Evolutionary conservation across 345 rosid species (phyloP).

Genomic region (Brassica cretica): DNA sequence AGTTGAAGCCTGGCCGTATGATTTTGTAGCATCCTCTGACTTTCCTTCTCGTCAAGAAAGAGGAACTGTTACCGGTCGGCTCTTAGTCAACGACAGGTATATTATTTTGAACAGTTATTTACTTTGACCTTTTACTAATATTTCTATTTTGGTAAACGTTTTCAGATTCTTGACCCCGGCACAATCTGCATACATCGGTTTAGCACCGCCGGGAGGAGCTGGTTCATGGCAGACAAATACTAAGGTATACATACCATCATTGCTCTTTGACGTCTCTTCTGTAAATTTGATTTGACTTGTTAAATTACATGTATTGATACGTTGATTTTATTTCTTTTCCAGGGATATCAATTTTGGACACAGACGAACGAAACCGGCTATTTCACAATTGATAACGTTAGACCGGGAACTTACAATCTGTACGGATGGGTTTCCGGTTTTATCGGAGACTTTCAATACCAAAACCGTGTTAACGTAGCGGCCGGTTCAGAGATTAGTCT

Average conservation of each 20-base stretch:
- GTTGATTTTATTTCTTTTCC: neutral
- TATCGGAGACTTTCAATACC: constrained; percentile 58
- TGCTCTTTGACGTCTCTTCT: neutral
- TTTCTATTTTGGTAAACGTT: neutral
- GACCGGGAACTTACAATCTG: constrained; percentile 63
- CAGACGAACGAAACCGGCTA: constrained; percentile 53
- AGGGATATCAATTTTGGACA: constrained; percentile 95
- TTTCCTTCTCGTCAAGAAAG: constrained; percentile 46
- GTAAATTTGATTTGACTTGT: neutral
- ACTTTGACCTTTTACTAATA: neutral
- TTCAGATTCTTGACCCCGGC: constrained; percentile 39
- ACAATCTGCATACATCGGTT: constrained; percentile 64
- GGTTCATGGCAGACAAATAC: constrained; percentile 87
- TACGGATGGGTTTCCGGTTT: constrained; percentile 78
- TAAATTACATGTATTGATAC: neutral
- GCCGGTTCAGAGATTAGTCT: constrained; percentile 52
- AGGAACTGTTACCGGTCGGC: constrained; percentile 45
- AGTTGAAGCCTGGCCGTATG: constrained; percentile 73
- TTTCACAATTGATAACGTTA: constrained; percentile 61
- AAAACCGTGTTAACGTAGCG: constrained; percentile 39
- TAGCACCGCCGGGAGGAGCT: constrained; percentile 72
- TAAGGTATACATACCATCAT: constrained; percentile 46
- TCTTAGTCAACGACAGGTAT: constrained; percentile 51
- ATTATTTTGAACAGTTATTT: neutral
- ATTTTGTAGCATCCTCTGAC: constrained; percentile 50